Conservation (phyloP, 495 filamentous ascomycete species). For the Aspergillus avenaceus region DNA sequence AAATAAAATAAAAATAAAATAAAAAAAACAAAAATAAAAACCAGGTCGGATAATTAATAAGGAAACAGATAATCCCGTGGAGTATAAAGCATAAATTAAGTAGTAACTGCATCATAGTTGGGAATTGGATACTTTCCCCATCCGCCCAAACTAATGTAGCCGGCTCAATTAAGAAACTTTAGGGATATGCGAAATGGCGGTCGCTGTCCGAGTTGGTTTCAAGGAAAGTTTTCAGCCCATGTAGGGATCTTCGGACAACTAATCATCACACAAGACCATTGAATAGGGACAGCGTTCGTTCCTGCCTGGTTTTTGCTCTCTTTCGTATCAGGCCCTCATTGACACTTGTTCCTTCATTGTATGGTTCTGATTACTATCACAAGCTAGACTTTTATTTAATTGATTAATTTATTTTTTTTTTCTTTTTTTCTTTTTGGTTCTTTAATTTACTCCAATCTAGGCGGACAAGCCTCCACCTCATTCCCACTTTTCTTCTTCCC, state of each 20-base stretch:
- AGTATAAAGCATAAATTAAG: not conserved
- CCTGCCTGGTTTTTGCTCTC: not conserved
- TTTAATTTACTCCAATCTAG: no score
- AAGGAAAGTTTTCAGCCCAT: constrained; percentile 9
- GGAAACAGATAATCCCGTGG: not conserved
- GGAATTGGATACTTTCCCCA: not conserved
- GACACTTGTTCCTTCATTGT: no score
- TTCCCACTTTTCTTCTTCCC: not conserved
- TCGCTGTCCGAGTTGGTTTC: constrained; percentile 12
- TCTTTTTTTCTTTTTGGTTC: not conserved
- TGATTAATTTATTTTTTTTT: not conserved
- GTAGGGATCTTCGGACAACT: constrained; percentile 9
- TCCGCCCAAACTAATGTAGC: constrained; percentile 5
- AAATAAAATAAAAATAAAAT: not conserved
- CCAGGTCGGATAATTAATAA: not conserved
- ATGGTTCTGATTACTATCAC: not conserved
- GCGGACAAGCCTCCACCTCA: no score
- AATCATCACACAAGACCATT: not conserved
- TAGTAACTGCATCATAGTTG: constrained; percentile 1
- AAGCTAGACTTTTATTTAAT: not conserved
- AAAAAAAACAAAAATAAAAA: not conserved
- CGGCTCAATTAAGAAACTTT: constrained; percentile 8
- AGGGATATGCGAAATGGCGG: constrained; percentile 11
- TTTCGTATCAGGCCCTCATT: no score
- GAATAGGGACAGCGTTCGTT: not conserved